A percentile compares a stretch with the other conserved stretches of the same genome.
phyloP scores from a whole-genome alignment of 1,139 yeast species.

The Pneumocystis canis region DNA sequence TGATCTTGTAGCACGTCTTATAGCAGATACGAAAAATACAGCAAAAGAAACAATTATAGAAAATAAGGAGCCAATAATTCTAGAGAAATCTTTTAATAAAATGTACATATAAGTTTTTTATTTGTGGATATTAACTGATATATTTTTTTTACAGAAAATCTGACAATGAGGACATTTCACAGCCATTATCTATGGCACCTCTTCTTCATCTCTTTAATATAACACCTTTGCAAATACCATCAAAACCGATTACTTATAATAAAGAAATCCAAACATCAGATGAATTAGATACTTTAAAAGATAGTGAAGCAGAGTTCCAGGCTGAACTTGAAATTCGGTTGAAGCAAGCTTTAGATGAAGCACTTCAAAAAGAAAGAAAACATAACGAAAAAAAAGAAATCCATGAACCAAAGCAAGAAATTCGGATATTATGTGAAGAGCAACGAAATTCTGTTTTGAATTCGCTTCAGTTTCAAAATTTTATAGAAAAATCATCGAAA shows the following conservation, averaged over 20 bases:
- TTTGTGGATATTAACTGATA: neutral
- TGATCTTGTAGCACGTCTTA: slow-evolving; percentile 16
- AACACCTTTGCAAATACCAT: neutral
- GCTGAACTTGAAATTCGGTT: slow-evolving; percentile 15
- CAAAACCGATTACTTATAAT: neutral
- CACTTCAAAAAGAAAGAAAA: neutral
- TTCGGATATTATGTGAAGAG: neutral
- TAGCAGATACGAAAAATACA: slow-evolving; percentile 10
- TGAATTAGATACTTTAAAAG: neutral
- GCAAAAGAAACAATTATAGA: neutral
- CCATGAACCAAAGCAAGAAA: neutral
- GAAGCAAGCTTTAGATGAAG: slow-evolving; percentile 13
- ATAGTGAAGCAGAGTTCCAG: slow-evolving; percentile 3
- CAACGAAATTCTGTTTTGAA: neutral
- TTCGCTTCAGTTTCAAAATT: slow-evolving; percentile 13
- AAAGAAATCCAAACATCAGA: neutral
- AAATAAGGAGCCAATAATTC: neutral
- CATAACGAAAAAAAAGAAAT: neutral
- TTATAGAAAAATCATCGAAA: slow-evolving; percentile 29
- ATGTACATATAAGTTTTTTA: neutral
- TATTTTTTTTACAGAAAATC: slow-evolving; percentile 4
- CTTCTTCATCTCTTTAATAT: neutral
- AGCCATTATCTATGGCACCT: slow-evolving; percentile 8
- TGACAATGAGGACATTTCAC: slow-evolving; percentile 6
- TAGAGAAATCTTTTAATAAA: neutral